Conservation (phyloP, 2,329 filamentous ascomycete species). For the Sclerotinia borealis region DNA sequence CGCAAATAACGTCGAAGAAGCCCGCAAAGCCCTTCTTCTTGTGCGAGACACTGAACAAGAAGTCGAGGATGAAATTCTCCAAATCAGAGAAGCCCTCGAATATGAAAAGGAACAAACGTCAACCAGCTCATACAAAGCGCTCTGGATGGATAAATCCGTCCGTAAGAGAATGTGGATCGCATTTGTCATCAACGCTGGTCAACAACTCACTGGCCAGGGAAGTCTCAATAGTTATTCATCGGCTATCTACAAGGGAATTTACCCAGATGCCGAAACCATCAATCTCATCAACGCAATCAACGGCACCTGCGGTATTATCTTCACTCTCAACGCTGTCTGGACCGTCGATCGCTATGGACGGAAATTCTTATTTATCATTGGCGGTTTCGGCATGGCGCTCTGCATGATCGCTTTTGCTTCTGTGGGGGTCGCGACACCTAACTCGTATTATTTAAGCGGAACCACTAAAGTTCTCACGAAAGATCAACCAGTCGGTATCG, state of each 20-base stretch:
- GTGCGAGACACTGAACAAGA: conserved; percentile 60
- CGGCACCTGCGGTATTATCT: conserved; percentile 65
- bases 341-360: conserved; percentile 66
- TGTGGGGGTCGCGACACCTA: conserved; percentile 52
- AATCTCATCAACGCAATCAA: conserved; percentile 70
- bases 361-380: conserved; percentile 63
- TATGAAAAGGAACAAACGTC: conserved; percentile 66
- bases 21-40: conserved; percentile 40
- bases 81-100: conserved; percentile 62
- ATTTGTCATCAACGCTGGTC: conserved; percentile 61
- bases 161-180: conserved; percentile 61
- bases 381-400: conserved; percentile 60
- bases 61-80: conserved; percentile 54
- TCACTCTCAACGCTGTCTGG: conserved; percentile 68
- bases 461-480: conserved; percentile 47
- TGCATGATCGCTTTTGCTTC: conserved; percentile 64
- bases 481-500: conserved; percentile 53
- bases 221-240: conserved; percentile 68
- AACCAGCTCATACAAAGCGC: conserved; percentile 51
- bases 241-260: conserved; percentile 69
- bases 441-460: neutral
- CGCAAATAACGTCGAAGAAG: conserved; percentile 45
- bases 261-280: conserved; percentile 51
- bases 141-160: conserved; percentile 65
- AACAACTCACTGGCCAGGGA: conserved; percentile 35